phyloP scores from a whole-genome alignment of 2,329 filamentous ascomycete species.

The Cladosporium cucumerinum region DNA sequence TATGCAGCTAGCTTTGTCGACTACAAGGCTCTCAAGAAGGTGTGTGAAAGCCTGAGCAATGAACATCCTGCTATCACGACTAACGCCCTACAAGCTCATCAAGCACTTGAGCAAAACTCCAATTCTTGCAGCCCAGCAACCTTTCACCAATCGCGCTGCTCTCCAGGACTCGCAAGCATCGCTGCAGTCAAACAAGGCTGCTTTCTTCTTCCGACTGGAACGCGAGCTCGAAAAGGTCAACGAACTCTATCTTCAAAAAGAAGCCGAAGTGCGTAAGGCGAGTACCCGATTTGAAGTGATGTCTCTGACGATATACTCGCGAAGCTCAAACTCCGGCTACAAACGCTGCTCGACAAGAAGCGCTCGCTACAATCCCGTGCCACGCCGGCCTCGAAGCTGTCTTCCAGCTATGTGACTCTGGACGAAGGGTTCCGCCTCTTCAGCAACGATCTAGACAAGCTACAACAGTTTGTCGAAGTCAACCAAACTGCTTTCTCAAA shows the following conservation, averaged over 20 bases:
- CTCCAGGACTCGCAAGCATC: constrained; percentile 75
- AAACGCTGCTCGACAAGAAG: constrained; percentile 93
- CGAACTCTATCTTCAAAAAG: constrained; percentile 94
- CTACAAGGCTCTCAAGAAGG: constrained; percentile 99
- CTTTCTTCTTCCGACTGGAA: constrained; percentile 98
- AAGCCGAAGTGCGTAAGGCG: constrained; percentile 72
- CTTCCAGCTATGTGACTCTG: constrained; percentile 88
- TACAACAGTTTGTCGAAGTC: constrained; percentile 95
- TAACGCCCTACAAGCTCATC: constrained; percentile 66
- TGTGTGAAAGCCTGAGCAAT: constrained; percentile 39
- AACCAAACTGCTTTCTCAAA: constrained; percentile 98
- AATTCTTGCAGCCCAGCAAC: constrained; percentile 72
- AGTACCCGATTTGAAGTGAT: constrained; percentile 3
- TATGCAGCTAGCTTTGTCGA: constrained; percentile 99
- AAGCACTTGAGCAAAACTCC: constrained; percentile 95
- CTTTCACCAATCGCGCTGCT: constrained; percentile 42
- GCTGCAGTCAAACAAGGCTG: constrained; percentile 93
- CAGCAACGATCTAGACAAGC: constrained; percentile 91
- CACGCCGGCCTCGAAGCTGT: constrained; percentile 73
- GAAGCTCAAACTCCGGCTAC: constrained; percentile 87
- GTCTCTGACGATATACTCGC: constrained; percentile 6
- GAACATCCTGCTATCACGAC: neutral
- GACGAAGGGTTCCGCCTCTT: constrained; percentile 98
- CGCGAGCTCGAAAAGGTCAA: constrained; percentile 98
- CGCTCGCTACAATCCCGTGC: constrained; percentile 75